Conservation (phyloP, 352 stramenopile species). For the Globisporangium mamillatum region DNA sequence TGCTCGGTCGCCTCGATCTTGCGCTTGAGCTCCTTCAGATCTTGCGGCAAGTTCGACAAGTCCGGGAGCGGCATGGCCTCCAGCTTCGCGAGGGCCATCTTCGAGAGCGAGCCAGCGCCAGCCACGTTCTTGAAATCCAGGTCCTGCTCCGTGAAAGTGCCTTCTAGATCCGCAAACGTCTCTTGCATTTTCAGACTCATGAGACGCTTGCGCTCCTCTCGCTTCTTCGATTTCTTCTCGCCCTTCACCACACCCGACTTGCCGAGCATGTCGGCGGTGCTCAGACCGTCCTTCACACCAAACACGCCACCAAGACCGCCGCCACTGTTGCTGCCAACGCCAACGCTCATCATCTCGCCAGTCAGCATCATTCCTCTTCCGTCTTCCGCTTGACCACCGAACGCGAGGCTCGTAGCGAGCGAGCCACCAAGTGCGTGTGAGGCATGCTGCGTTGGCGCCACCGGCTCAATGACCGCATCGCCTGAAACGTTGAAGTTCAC, state of each 20-base stretch:
- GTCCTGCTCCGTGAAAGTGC: conserved; percentile 65
- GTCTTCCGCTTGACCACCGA: conserved; percentile 35
- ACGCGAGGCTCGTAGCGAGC: conserved; percentile 53
- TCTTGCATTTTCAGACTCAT: conserved; percentile 71
- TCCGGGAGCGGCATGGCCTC: conserved; percentile 74
- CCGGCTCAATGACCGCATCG: conserved; percentile 13
- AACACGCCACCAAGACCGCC: conserved; percentile 22
- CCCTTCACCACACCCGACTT: conserved; percentile 22
- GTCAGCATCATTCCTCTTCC: background rate
- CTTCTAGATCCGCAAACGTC: conserved; percentile 60
- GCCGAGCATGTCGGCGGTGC: conserved; percentile 5
- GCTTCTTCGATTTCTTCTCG: conserved; percentile 65
- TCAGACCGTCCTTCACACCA: conserved; percentile 24
- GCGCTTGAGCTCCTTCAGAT: conserved; percentile 78
- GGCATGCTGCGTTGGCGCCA: conserved; percentile 17
- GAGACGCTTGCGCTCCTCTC: conserved; percentile 57
- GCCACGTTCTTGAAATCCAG: conserved; percentile 64
- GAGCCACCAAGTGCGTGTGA: conserved; percentile 32
- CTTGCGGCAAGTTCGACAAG: conserved; percentile 70
- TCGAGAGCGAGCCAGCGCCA: conserved; percentile 40
- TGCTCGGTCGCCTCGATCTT: conserved; percentile 84
- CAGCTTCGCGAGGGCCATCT: conserved; percentile 64
- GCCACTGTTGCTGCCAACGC: conserved; percentile 21
- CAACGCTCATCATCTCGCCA: conserved; percentile 2
- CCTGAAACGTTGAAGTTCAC: conserved; percentile 78